Percentiles rank a stretch among this genome's conserved stretches.
Evolutionary conservation across 2,329 filamentous ascomycete species (phyloP).

Genomic region (Colletotrichum eremochloae): DNA sequence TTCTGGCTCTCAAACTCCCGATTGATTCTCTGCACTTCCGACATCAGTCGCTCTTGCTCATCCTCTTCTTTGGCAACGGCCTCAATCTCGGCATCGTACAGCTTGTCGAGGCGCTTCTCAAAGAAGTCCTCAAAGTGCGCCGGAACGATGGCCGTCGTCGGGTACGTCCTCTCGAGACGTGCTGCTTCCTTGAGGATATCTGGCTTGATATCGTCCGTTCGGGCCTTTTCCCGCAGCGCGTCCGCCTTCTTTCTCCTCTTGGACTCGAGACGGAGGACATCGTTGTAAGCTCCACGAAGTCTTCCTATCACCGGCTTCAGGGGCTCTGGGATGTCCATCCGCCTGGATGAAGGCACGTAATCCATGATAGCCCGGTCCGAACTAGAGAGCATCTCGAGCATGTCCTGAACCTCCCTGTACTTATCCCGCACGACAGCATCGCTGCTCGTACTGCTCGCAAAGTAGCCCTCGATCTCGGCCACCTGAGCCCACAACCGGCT

Average conservation of each 20-base stretch:
- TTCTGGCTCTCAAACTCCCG: slow-evolving; percentile 81
- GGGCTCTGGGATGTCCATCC: slow-evolving; percentile 82
- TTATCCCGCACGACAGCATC: slow-evolving; percentile 79
- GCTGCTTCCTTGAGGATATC: slow-evolving; percentile 87
- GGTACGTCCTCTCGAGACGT: slow-evolving; percentile 86
- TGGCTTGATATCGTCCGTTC: slow-evolving; percentile 88
- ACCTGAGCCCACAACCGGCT: slow-evolving; percentile 80
- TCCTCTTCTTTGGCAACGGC: slow-evolving; percentile 77
- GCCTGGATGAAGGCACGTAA: slow-evolving; percentile 88
- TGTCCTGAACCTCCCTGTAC: slow-evolving; percentile 79
- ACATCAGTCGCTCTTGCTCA: slow-evolving; percentile 81
- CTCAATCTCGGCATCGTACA: slow-evolving; percentile 84
- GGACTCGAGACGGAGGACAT: slow-evolving; percentile 86
- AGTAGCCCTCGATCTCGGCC: slow-evolving; percentile 87
- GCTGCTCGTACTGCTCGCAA: slow-evolving; percentile 72
- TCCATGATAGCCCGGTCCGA: slow-evolving; percentile 86
- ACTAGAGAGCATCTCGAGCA: slow-evolving; percentile 82
- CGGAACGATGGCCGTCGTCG: slow-evolving; percentile 85
- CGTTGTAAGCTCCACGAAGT: slow-evolving; percentile 85
- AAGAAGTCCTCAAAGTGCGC: slow-evolving; percentile 95
- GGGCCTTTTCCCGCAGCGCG: slow-evolving; percentile 81
- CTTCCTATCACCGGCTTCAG: slow-evolving; percentile 84
- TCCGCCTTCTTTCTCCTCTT: slow-evolving; percentile 85
- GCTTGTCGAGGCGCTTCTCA: slow-evolving; percentile 78
- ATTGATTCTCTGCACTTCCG: slow-evolving; percentile 81